Conservation (phyloP, 768 basidiomycete genomes). For the Amanita jacksonii region DNA sequence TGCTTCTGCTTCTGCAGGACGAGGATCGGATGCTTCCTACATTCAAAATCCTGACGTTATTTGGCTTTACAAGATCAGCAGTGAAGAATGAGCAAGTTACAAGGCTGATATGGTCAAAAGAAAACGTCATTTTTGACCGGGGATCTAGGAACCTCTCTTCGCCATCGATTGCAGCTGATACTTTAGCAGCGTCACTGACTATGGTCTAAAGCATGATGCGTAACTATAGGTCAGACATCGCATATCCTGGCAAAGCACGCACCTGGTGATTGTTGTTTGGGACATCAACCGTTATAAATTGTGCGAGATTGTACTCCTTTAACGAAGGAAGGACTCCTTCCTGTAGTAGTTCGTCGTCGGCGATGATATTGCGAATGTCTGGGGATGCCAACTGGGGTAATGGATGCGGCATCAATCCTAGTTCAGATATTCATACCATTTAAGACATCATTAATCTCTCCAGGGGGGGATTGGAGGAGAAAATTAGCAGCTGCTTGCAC, state of each 20-base stretch:
- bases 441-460: conserved; percentile 94
- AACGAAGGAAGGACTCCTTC: conserved; percentile 70
- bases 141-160: conserved; percentile 80
- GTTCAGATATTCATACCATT: conserved; percentile 46
- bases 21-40: conserved; percentile 73
- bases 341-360: conserved; percentile 78
- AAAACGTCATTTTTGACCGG: conserved; percentile 65
- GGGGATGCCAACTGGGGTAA: conserved; percentile 11
- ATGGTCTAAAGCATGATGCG: conserved; percentile 50
- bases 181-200: conserved; percentile 62
- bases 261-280: conserved; percentile 72
- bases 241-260: conserved; percentile 14
- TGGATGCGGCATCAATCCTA: neutral
- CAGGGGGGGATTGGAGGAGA: conserved; percentile 85
- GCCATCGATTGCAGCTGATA: conserved; percentile 30
- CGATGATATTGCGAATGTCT: conserved; percentile 90
- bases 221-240: too few species aligned
- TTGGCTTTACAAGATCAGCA: conserved; percentile 8
- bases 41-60: conserved; percentile 8
- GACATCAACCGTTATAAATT: conserved; percentile 84
- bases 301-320: conserved; percentile 76
- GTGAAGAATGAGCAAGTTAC: conserved; percentile 32
- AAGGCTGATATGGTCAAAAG: conserved; percentile 78
- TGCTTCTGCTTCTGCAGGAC: conserved; percentile 48
- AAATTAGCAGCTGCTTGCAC: conserved; percentile 69